Conservation (phyloP, 768 basidiomycete genomes). For the Suillus sp. region DNA sequence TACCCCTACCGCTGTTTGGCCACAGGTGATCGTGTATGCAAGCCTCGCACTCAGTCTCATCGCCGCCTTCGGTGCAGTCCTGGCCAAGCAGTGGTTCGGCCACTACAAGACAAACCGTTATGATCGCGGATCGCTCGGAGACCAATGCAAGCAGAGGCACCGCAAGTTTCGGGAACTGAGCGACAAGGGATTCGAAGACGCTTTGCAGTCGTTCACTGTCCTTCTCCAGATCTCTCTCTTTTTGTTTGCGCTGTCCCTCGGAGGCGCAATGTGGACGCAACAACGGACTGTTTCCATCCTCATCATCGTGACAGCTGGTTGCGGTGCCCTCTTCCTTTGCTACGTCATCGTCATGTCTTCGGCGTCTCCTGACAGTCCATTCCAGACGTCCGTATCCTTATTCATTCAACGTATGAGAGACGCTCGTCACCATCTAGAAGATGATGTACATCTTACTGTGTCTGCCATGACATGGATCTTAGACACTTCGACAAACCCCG, state of each 20-base stretch:
- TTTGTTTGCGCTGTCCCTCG: constrained; percentile 14
- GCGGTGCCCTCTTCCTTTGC: constrained; percentile 7
- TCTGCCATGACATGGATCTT: constrained; percentile 12
- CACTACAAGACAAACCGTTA: background rate
- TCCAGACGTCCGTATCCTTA: constrained; percentile 9
- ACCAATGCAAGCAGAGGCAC: constrained; percentile 14
- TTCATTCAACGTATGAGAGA: background rate
- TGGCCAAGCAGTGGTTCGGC: constrained; percentile 20
- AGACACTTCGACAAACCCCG: constrained; percentile 18
- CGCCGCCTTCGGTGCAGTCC: constrained; percentile 6
- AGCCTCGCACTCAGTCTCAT: constrained; percentile 16
- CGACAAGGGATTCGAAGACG: constrained; percentile 9
- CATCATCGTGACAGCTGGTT: constrained; percentile 6
- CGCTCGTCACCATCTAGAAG: too few relatives aligned
- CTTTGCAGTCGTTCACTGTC: constrained; percentile 12
- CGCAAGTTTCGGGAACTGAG: constrained; percentile 12
- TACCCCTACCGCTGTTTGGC: constrained; percentile 3
- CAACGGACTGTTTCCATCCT: constrained; percentile 12
- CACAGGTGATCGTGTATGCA: constrained; percentile 16
- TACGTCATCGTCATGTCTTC: constrained; percentile 7
- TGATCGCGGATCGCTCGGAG: constrained; percentile 7
- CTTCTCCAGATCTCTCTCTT: constrained; percentile 19
- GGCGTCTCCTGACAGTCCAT: constrained; percentile 10
- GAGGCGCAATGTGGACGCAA: background rate
- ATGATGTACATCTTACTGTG: background rate